Evolutionary conservation across 768 basidiomycete genomes (phyloP), one percentile per base, ranked within the genome.

Genomic region (Auricularia auricula-judae): DNA sequence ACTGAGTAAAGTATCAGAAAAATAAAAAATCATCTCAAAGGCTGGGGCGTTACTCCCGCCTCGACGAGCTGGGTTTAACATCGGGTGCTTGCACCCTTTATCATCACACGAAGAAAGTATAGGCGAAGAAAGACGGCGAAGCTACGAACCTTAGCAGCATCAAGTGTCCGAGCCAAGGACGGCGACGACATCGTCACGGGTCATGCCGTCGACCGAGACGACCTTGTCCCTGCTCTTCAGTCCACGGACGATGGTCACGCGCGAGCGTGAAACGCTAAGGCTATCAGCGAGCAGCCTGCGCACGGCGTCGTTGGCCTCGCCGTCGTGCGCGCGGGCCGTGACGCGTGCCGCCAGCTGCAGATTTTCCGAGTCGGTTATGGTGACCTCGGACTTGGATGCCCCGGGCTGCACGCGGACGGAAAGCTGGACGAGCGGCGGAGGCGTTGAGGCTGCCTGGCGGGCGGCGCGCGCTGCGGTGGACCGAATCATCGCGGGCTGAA

Each of bases 21-120:
- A 29, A 54, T n/a, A 1, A 11, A 54, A 54, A n/a, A 54, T n/a
- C 53, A 54, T 54, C 53, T 54, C 53, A 54, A n/a, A 29, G 53
- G n/a, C 29, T n/a, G 53, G 53, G 53, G 53, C 53, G 53, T 54
- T 54, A 54, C 53, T 54, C 53, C 53, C 53, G 53, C 53, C 29
- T 54, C 53, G 53, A 54, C 53, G 53, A 54, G 53, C 53, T 54
- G 53, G 53, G 53, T 54, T 54, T 54, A 29, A 54, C 11, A n/a
- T 54, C 53, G 53, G 53, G 53, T 59, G 34, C 23, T 59, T 59
- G 23, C 56, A 59, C 56, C 56, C 56, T 59, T 59, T 59, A 59
- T 59, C 56, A 59, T 59, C 56, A 59, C 29, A 18, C 47, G 16
- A 51, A 51, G 47, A 18, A 16, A 18, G 11, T 18, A 8, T 4